Evolutionary conservation across 202 grass and related monocot genomes (phyloP).

Genomic region (Saccharum hybrid): DNA sequence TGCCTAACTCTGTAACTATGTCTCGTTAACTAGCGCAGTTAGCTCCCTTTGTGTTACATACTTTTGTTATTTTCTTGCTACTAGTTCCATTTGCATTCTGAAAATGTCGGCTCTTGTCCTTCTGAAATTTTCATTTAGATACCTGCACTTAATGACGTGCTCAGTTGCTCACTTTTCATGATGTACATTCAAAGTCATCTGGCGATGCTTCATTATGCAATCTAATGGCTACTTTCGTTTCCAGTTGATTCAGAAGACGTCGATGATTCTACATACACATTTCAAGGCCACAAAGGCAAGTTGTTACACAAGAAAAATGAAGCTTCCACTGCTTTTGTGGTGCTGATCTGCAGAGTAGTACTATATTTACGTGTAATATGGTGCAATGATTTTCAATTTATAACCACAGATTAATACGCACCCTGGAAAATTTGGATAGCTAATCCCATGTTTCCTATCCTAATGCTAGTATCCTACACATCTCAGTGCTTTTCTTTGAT

Average conservation of each 20-base stretch:
- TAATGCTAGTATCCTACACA: neutral
- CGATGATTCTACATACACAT: constrained; percentile 67
- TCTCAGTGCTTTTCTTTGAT: neutral
- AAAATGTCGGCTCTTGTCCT: neutral
- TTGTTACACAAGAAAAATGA: neutral
- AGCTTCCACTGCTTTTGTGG: neutral
- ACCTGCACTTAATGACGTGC: neutral
- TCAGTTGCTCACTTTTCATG: neutral
- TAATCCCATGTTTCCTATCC: neutral
- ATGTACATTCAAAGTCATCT: neutral
- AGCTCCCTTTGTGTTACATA: constrained; percentile 1
- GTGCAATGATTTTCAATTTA: neutral
- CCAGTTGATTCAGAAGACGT: constrained; percentile 49
- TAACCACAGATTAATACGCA: neutral
- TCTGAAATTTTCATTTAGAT: constrained; percentile 15
- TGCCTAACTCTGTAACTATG: neutral
- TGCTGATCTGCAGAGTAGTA: constrained; percentile 6
- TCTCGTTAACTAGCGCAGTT: neutral
- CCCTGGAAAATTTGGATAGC: neutral
- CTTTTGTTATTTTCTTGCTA: neutral
- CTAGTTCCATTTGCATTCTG: constrained; percentile 5
- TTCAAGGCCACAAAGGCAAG: constrained; percentile 71
- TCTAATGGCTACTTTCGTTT: constrained; percentile 4
- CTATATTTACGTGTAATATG: constrained; percentile 5
- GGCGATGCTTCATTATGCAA: neutral